These are phyloP conservation scores for Cymbidium sinense DNA, from an alignment of 106 monocot species.

Conservation along the genomic window DNA sequence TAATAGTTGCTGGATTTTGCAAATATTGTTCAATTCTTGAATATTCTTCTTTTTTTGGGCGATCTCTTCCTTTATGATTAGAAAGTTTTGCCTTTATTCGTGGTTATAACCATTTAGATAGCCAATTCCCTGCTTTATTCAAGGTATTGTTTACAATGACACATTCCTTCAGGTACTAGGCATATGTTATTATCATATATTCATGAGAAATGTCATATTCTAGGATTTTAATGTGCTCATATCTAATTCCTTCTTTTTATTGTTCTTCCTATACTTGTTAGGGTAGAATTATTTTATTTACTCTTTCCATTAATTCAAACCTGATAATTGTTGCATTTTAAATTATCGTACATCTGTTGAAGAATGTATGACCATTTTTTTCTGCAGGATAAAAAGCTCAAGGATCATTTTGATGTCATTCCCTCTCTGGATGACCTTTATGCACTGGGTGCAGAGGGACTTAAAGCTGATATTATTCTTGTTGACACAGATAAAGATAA, in stretches of 20 bases:
- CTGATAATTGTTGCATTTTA: not conserved
- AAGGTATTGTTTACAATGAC: not conserved
- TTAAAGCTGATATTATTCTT: slow-evolving; percentile 86
- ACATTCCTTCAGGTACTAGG: not conserved
- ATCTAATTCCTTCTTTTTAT: not conserved
- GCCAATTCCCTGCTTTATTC: not conserved
- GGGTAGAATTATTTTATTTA: not conserved
- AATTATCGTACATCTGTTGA: not conserved
- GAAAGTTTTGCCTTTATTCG: not conserved
- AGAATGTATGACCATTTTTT: not conserved
- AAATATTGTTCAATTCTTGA: not conserved
- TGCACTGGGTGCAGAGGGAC: slow-evolving; percentile 63
- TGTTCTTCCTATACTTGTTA: not conserved
- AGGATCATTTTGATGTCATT: slow-evolving; percentile 71
- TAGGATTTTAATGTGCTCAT: not conserved
- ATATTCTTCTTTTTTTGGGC: not conserved
- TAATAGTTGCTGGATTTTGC: not conserved
- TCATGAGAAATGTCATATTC: not conserved
- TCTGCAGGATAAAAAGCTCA: slow-evolving; percentile 89
- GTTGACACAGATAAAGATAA: slow-evolving; percentile 94
- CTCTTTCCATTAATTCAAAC: not conserved
- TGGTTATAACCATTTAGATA: not conserved
- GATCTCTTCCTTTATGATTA: not conserved
- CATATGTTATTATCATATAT: not conserved
- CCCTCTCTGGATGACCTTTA: slow-evolving; percentile 79